Conservation (phyloP, 768 basidiomycete species). For the Trametes gibbosa region DNA sequence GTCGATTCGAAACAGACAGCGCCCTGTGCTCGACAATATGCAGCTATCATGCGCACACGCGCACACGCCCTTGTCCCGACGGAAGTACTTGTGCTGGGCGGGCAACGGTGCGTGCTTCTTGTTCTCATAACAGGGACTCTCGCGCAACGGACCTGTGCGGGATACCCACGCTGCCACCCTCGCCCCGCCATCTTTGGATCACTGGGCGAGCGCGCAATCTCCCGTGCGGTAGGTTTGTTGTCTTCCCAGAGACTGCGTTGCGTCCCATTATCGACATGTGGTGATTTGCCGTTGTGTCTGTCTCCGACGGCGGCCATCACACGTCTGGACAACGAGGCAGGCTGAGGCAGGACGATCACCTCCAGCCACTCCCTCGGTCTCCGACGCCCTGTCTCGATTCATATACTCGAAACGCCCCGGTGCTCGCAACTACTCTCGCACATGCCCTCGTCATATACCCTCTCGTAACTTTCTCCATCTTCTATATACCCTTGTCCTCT, state of each 20-base stretch:
- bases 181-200: slow-evolving; percentile 1
- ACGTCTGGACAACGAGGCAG: slow-evolving; percentile 4
- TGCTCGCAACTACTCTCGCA: background rate
- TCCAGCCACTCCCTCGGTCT: slow-evolving; percentile 1
- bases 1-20: background rate
- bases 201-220: background rate
- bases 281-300: slow-evolving; percentile 7
- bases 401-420: slow-evolving; percentile 15
- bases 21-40: background rate
- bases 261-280: background rate
- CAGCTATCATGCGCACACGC: no score
- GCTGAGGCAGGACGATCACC: slow-evolving; percentile 11
- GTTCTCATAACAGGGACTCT: slow-evolving; percentile 4
- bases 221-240: background rate
- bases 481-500: slow-evolving; percentile 3
- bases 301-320: slow-evolving; percentile 12
- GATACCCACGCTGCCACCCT: slow-evolving; percentile 10
- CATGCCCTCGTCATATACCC: slow-evolving; percentile 13
- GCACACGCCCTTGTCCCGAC: background rate
- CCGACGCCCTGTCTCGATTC: slow-evolving; percentile 1
- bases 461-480: slow-evolving; percentile 6
- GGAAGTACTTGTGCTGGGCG: background rate
- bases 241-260: background rate
- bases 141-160: slow-evolving; percentile 2
- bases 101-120: slow-evolving; percentile 1